Base-by-base conservation (phyloP, 2,329 filamentous ascomycete species). In the Atkinsonella hypoxylon region DNA sequence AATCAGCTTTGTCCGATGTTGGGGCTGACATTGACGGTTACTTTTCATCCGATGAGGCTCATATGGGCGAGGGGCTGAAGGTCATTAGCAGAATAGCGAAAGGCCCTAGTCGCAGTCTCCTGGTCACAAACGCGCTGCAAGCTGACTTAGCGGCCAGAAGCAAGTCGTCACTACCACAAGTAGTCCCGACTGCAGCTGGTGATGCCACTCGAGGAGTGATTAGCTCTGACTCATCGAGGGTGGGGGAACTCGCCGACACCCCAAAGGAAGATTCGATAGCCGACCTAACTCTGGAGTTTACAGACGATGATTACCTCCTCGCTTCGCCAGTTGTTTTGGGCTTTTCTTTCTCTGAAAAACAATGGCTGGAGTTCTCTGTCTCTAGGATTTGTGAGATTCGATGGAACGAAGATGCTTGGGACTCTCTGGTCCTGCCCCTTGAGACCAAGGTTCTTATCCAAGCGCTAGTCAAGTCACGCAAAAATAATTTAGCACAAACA, bases 351-450 rank as follows among this genome's bases (percentile, higher is more conserved):
- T 81, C 80, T 1, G 88, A 95, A 67, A 95, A 95, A 68, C 73
- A 88, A 10, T 96, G 89, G 90, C 77, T 95, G 0, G 88, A 95
- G 63, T 89, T 95, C 59, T 83, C 82, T 0, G 83, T 96, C 18
- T 87, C 85, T 0, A 82, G 83, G 1, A 77, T 95, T 54, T 78
- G 79, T 43, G 85, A 94, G 4, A 91, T 95, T 54, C 76, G 82
- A 36, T 95, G 87, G 87, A 91, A 95, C 59, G 80, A 86, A 41
- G 76, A 81, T 13, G 89, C 89, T 0, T 95, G 93, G 67, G 80
- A 86, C 46, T 89, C 85, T 0, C 73, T 95, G 31, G 88, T 95
- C 1, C 73, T 95, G 0, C 72, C 79, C 58, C 63, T 73, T 2
- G 73, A 76, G 56, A 80, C 74, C 17, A 81, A 82, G 59, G 75